Conservation (phyloP, 78 protist species). For the Dictyostelium firmibasis region DNA sequence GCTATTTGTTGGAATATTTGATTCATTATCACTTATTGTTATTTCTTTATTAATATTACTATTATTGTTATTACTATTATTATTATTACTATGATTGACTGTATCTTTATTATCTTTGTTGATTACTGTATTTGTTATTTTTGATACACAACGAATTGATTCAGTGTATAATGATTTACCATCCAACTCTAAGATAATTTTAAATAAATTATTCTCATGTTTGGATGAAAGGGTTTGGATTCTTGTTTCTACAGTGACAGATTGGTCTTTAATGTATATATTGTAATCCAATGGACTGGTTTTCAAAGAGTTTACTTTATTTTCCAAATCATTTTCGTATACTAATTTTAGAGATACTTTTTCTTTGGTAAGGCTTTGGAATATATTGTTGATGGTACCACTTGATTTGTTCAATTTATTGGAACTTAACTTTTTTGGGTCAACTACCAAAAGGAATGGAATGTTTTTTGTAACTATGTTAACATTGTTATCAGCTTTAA, state of each 20-base stretch:
- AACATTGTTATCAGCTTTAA: background rate
- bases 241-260: constrained; percentile 46
- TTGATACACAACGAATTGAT: constrained; percentile 53
- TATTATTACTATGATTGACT: background rate
- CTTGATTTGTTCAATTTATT: background rate
- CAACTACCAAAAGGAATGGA: constrained; percentile 19
- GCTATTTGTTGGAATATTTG: background rate
- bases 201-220: constrained; percentile 45
- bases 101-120: background rate
- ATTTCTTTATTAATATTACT: background rate
- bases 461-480: constrained; percentile 44
- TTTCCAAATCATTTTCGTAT: constrained; percentile 18
- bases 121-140: constrained; percentile 3
- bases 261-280: constrained; percentile 20
- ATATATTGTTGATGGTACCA: background rate
- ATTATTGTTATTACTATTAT: background rate
- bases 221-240: constrained; percentile 41
- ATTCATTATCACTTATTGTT: background rate
- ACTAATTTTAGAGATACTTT: constrained; percentile 18
- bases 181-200: background rate
- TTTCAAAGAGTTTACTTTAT: background rate
- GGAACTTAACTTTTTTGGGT: background rate
- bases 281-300: constrained; percentile 47
- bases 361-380: background rate
- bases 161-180: background rate